These are phyloP conservation scores for Graphilbum sp. DNA, from an alignment of 2,329 filamentous ascomycete genomes.

Conservation along the genomic window DNA sequence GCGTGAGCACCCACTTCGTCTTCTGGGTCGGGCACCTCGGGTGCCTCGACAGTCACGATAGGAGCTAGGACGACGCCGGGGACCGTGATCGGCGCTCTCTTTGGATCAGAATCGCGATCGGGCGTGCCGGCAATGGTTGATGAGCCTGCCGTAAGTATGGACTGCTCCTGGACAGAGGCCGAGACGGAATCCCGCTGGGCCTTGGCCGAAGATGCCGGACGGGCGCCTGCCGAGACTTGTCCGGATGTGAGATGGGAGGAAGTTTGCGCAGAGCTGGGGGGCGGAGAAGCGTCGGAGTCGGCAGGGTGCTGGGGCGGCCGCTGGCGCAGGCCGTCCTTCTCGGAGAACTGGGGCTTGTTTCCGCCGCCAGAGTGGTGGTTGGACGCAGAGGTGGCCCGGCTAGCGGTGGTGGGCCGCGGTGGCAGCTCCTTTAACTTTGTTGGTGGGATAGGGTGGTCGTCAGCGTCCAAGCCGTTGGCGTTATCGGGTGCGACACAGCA, in stretches of 20 bases:
- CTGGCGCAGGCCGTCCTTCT: conserved; percentile 28
- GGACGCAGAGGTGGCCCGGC: conserved; percentile 27
- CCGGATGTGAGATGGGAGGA: not conserved
- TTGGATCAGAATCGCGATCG: conserved; percentile 26
- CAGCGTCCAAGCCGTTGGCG: conserved; percentile 34
- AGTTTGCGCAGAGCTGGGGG: too few species aligned
- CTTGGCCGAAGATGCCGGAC: conserved; percentile 17
- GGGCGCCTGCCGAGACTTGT: too few species aligned
- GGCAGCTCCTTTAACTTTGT: conserved; percentile 43
- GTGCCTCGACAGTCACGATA: conserved; percentile 25
- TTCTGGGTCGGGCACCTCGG: conserved; percentile 11
- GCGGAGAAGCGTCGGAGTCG: not conserved
- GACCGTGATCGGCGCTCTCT: conserved; percentile 20
- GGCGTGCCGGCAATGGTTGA: conserved; percentile 11
- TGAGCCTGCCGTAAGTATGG: conserved; percentile 8
- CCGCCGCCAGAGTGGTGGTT: conserved; percentile 25
- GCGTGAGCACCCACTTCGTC: conserved; percentile 10
- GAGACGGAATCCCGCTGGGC: conserved; percentile 29
- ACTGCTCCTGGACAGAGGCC: conserved; percentile 27
- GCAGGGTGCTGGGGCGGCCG: not conserved
- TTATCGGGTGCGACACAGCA: conserved; percentile 52
- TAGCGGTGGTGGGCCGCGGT: conserved; percentile 35
- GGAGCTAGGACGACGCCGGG: conserved; percentile 19
- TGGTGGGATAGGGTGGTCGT: conserved; percentile 33
- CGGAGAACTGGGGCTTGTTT: conserved; percentile 25